Conservation (phyloP, 352 stramenopile species). For the Globisporangium okanoganense region DNA sequence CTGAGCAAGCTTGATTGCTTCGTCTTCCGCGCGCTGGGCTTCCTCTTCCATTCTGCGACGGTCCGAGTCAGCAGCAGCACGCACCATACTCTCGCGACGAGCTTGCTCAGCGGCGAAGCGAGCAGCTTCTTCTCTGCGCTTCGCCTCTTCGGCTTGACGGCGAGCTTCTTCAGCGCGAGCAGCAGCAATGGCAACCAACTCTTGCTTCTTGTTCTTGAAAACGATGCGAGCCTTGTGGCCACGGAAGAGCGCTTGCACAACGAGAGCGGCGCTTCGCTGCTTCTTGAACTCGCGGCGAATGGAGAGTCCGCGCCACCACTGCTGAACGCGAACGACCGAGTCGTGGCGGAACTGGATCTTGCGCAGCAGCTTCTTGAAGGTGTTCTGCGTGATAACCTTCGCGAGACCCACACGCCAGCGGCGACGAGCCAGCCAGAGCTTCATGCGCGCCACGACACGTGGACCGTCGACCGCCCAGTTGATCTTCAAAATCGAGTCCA, state of each 20-base stretch:
- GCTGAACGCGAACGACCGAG: slow-evolving; percentile 68
- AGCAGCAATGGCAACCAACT: slow-evolving; percentile 75
- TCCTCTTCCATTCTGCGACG: slow-evolving; percentile 72
- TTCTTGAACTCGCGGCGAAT: slow-evolving; percentile 82
- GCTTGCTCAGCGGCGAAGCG: slow-evolving; percentile 49
- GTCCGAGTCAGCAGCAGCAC: slow-evolving; percentile 52
- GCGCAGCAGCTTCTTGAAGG: slow-evolving; percentile 39
- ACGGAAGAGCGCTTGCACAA: slow-evolving; percentile 80
- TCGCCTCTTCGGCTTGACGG: slow-evolving; percentile 79
- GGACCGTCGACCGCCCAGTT: slow-evolving; percentile 58
- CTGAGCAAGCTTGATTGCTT: slow-evolving; percentile 51
- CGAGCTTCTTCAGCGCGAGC: slow-evolving; percentile 68
- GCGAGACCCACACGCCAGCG: slow-evolving; percentile 66
- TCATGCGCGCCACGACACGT: slow-evolving; percentile 60
- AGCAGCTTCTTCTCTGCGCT: slow-evolving; percentile 74
- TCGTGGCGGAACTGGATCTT: slow-evolving; percentile 66
- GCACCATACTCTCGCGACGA: slow-evolving; percentile 49
- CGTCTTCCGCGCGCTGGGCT: slow-evolving; percentile 52
- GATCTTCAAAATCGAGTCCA: slow-evolving; percentile 78
- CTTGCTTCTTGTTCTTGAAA: slow-evolving; percentile 85
- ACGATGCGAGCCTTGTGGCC: slow-evolving; percentile 61
- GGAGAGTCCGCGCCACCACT: slow-evolving; percentile 77
- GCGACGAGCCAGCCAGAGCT: slow-evolving; percentile 64
- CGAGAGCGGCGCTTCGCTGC: slow-evolving; percentile 60
- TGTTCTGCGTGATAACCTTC: slow-evolving; percentile 64